phyloP scores from a whole-genome alignment of 2,329 filamentous ascomycete genomes.

The Exophiala mesophila region DNA sequence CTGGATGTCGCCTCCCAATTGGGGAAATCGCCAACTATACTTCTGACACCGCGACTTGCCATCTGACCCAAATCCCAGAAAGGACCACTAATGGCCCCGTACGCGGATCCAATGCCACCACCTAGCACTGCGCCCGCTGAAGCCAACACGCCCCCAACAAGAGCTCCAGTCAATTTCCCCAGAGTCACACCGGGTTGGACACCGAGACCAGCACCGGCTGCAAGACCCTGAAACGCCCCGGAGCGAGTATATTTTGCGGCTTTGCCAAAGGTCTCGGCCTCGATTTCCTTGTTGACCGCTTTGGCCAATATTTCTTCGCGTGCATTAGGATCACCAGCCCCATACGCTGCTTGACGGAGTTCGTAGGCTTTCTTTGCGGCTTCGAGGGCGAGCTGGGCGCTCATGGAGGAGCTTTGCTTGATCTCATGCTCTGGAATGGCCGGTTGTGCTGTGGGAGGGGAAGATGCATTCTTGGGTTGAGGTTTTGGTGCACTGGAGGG shows the following conservation, averaged over 20 bases:
- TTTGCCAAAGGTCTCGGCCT: constrained; percentile 39
- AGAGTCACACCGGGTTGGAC: constrained; percentile 16
- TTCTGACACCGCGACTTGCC: constrained; percentile 14
- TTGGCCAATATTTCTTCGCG: constrained; percentile 37
- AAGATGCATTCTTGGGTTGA: neutral
- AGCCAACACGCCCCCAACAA: constrained; percentile 15
- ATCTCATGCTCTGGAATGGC: constrained; percentile 34
- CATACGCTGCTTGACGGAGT: constrained; percentile 36
- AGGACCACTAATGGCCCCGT: constrained; percentile 14
- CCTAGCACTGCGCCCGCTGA: constrained; percentile 11
- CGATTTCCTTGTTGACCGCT: constrained; percentile 38
- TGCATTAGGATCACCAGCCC: constrained; percentile 35
- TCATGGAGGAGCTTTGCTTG: constrained; percentile 36
- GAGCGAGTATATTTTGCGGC: constrained; percentile 38
- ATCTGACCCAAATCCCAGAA: constrained; percentile 19
- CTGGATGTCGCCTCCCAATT: constrained; percentile 15
- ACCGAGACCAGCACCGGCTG: constrained; percentile 36
- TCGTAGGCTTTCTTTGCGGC: constrained; percentile 37
- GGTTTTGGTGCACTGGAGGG: constrained; percentile 1
- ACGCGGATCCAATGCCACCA: constrained; percentile 15
- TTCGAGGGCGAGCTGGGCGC: constrained; percentile 34
- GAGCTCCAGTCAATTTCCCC: constrained; percentile 13
- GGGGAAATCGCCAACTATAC: constrained; percentile 15
- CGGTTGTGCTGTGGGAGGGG: constrained; percentile 5
- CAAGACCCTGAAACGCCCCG: constrained; percentile 37